Conservation (phyloP, 2,329 filamentous ascomycete species). For the Stagonosporopsis cucurbitacearum region DNA sequence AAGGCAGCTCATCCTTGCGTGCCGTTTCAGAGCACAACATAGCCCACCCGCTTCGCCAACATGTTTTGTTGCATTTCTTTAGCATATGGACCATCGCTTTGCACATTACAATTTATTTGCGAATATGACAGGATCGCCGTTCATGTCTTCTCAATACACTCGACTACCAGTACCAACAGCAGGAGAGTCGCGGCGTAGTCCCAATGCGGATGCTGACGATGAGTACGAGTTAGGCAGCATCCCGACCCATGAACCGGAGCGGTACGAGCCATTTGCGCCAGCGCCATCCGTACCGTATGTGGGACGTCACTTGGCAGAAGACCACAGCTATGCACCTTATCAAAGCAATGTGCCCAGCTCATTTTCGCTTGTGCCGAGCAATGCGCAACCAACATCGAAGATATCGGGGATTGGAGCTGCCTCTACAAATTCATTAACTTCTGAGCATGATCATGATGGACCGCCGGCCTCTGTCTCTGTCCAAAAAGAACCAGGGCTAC, state of each 20-base stretch:
- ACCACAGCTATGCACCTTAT: not conserved
- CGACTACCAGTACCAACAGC: not conserved
- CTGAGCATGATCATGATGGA: not conserved
- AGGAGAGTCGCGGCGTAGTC: not conserved
- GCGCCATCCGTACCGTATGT: not conserved
- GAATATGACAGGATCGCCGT: not conserved
- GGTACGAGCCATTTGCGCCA: not conserved
- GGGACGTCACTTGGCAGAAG: not conserved
- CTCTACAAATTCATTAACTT: not conserved
- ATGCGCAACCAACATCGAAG: not conserved
- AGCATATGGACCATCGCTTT: not conserved
- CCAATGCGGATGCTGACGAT: not conserved
- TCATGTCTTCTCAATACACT: constrained; percentile 3
- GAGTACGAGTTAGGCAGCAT: not conserved
- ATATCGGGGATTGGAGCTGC: not conserved
- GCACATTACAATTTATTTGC: not conserved
- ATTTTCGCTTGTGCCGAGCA: not conserved
- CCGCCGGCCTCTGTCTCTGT: not conserved
- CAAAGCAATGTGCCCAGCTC: not conserved
- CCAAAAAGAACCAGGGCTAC: not conserved
- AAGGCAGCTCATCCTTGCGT: no score
- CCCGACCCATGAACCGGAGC: not conserved
- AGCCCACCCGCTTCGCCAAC: not conserved
- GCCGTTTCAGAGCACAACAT: no score
- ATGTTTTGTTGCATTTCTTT: not conserved